phyloP scores from a whole-genome alignment of 1,139 yeast genomes.

The Sugiyamaella sp. region DNA sequence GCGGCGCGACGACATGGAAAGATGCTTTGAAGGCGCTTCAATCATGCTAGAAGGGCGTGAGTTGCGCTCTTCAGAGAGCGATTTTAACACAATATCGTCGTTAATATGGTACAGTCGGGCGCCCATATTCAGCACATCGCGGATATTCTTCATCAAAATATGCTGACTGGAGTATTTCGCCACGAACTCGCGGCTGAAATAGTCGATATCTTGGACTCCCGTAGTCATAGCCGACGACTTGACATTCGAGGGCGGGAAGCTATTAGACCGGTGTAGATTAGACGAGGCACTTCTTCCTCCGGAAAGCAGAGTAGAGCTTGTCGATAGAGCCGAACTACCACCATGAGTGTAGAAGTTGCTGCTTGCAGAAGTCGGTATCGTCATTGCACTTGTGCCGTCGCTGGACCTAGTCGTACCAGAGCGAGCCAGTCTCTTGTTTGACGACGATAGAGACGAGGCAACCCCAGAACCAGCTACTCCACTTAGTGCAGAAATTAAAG shows the following conservation, averaged over 20 bases:
- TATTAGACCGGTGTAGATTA: constrained; percentile 40
- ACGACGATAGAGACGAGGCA: neutral
- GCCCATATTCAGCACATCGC: constrained; percentile 63
- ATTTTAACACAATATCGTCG: constrained; percentile 58
- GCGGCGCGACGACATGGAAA: constrained; percentile 43
- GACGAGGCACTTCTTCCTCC: neutral
- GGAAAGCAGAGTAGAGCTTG: constrained; percentile 6
- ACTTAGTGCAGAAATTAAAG: constrained; percentile 44
- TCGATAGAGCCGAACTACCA: constrained; percentile 8
- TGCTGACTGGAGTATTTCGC: constrained; percentile 48
- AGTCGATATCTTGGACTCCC: constrained; percentile 44
- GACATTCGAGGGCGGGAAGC: constrained; percentile 42
- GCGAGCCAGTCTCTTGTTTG: constrained; percentile 3
- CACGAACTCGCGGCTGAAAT: constrained; percentile 43
- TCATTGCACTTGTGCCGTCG: constrained; percentile 7
- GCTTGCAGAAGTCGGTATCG: constrained; percentile 8
- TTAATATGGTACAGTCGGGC: constrained; percentile 56
- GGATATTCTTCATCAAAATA: constrained; percentile 53
- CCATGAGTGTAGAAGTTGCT: constrained; percentile 15
- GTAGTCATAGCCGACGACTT: constrained; percentile 39
- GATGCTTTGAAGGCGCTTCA: constrained; percentile 50
- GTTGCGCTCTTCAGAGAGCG: constrained; percentile 46
- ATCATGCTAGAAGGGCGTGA: constrained; percentile 52
- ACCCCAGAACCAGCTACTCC: constrained; percentile 7
- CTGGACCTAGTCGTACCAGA: constrained; percentile 17